Percentiles rank a stretch among this genome's conserved stretches.
These are phyloP conservation scores for Omphalea diandra DNA, from an alignment of 441 rosid species.

Conservation along the genomic window DNA sequence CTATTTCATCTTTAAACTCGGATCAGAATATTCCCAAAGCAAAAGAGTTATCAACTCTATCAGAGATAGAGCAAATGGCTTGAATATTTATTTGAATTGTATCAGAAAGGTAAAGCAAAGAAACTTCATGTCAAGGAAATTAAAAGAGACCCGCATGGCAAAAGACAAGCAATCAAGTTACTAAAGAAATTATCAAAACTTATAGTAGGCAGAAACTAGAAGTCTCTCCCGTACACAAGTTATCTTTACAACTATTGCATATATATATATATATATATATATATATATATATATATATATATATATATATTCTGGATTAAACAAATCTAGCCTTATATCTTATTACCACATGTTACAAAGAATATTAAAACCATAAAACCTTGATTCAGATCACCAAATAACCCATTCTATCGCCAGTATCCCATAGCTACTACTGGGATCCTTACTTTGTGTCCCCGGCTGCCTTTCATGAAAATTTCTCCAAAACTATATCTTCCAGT, in stretches of 20 bases:
- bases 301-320: conserved; percentile 19
- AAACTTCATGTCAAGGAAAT: neutral
- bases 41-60: no score
- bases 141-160: neutral
- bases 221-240: conserved; percentile 31
- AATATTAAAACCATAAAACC: conserved; percentile 49
- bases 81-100: no score
- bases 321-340: conserved; percentile 41
- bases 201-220: conserved; percentile 37
- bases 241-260: conserved; percentile 45
- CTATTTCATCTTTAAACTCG: no score
- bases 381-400: conserved; percentile 13
- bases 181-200: conserved; percentile 40
- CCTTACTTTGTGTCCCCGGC: conserved; percentile 86
- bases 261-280: conserved; percentile 20
- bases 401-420: conserved; percentile 48
- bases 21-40: no score
- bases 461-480: conserved; percentile 77
- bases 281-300: no score
- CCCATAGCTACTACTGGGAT: conserved; percentile 89
- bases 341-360: conserved; percentile 63
- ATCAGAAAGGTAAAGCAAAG: neutral
- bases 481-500: conserved; percentile 81
- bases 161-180: conserved; percentile 21
- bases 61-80: no score